A percentile compares a stretch with the other conserved stretches of the same genome.
phyloP scores from a whole-genome alignment of 2,329 filamentous ascomycete species.

The Plectosphaerella plurivora region DNA sequence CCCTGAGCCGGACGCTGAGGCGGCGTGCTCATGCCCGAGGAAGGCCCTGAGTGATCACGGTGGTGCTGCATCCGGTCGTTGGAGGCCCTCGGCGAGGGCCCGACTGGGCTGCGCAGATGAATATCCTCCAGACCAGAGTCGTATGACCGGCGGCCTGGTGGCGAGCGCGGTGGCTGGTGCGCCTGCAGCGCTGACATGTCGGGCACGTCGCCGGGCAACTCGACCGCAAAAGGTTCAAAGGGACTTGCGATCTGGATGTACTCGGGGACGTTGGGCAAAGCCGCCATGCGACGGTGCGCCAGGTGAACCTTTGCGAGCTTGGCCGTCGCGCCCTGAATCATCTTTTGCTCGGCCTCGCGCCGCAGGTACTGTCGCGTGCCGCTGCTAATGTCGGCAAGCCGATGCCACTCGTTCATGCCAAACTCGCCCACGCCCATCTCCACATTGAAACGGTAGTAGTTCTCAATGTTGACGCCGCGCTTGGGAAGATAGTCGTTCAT shows the following conservation, averaged over 20 bases:
- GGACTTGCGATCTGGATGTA: constrained; percentile 34
- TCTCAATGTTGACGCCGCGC: constrained; percentile 77
- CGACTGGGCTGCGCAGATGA: constrained; percentile 27
- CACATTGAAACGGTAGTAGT: constrained; percentile 96
- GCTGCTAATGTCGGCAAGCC: constrained; percentile 91
- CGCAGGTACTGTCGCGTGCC: constrained; percentile 80
- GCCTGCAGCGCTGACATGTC: constrained; percentile 20
- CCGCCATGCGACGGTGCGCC: constrained; percentile 65
- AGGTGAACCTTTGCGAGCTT: constrained; percentile 82
- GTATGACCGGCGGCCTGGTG: constrained; percentile 47
- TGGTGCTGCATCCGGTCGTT: constrained; percentile 33
- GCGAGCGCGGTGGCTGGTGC: constrained; percentile 28
- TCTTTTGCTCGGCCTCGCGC: constrained; percentile 67
- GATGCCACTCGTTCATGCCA: constrained; percentile 97
- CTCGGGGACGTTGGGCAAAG: constrained; percentile 36
- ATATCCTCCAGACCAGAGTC: constrained; percentile 51
- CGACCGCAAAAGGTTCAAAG: constrained; percentile 47
- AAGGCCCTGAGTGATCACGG: constrained; percentile 17
- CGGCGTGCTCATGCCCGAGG: constrained; percentile 21
- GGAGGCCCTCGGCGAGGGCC: constrained; percentile 45
- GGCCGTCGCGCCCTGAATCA: constrained; percentile 70
- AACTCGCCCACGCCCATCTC: constrained; percentile 95
- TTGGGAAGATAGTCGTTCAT: constrained; percentile 70
- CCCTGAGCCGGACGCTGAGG: constrained; percentile 18
- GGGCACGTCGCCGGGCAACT: constrained; percentile 55